Conservation (phyloP, 1,139 yeast species). For the Petasospora fabianii region DNA sequence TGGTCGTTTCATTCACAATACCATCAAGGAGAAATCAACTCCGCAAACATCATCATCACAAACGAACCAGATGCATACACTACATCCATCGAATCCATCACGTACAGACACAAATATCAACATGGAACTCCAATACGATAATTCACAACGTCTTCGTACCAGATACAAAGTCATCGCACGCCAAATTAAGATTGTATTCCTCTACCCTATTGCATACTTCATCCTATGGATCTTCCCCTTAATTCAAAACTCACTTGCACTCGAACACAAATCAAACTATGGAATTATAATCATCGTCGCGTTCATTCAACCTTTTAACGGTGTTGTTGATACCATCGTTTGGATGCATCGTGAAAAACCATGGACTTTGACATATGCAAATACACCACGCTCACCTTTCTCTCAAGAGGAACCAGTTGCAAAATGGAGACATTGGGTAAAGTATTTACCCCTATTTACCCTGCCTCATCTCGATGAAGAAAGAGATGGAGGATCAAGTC, state of each 20-base stretch:
- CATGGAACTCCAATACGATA: constrained; percentile 20
- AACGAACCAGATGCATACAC: neutral
- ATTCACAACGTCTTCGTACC: constrained; percentile 18
- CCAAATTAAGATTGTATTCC: constrained; percentile 75
- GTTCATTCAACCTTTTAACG: constrained; percentile 76
- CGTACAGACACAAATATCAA: constrained; percentile 15
- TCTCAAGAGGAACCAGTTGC: constrained; percentile 21
- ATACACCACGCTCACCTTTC: constrained; percentile 20
- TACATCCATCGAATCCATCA: neutral
- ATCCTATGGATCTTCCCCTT: constrained; percentile 81
- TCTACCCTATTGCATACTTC: constrained; percentile 80
- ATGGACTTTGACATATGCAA: constrained; percentile 45
- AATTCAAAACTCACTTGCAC: constrained; percentile 60
- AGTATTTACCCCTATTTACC: constrained; percentile 40
- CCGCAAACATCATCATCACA: neutral
- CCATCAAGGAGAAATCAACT: neutral
- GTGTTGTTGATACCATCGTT: constrained; percentile 72
- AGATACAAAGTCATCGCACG: constrained; percentile 53
- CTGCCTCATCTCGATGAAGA: constrained; percentile 37
- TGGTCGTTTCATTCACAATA: constrained; percentile 1
- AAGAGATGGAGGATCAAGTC: constrained; percentile 1
- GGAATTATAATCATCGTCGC: constrained; percentile 71
- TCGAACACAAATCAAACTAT: constrained; percentile 46
- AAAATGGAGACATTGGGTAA: constrained; percentile 37
- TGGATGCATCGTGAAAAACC: constrained; percentile 78